Base-by-base conservation (phyloP, 345 rosid genomes). In the Eucalyptus melliodora region DNA sequence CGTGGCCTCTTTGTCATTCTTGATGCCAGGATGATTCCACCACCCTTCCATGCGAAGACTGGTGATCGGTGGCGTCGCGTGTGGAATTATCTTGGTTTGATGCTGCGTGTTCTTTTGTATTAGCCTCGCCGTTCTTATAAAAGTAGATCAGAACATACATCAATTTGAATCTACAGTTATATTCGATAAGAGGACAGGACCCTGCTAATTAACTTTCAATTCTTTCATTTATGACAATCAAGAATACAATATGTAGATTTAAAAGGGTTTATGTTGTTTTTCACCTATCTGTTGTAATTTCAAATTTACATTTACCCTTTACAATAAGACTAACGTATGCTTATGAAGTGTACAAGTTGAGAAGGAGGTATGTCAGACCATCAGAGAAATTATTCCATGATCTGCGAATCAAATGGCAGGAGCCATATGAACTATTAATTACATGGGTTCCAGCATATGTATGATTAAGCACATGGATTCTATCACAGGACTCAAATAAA, bases 171-270 rank as follows among this genome's bases (percentile, higher is more conserved):
- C 40, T 16, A 0, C 17, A 16, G 42, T n/a, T 34, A 9, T 16
- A 2, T 31, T 67, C 6, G 0, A 16, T 31, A 3, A 67, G 40
- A 34, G 0, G 40, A 56, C 59, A 53, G 59, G 26, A 0, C 59
- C 0, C 59, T 53, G 26, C 59, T 53, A 53, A 53, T 53, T 53
- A 8, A 53, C 26, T 21, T 53, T 53, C 59, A 53, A 53, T 53
- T 53, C 59, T 53, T 53, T 53, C 59, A 8, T 8, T 53, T 21
- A 21, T 0, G 59, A 53, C 26, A 53, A 53, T 53, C 26, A 21
- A 53, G 59, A 21, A 53, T 53, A 53, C 59, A 21, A 2, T 0
- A 53, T 53, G 26, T 53, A 53, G 59, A 53, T 53, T 0, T 53
- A 53, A 21, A 53, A 53, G 59, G 59, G 59, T 53, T 53, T 53